These are phyloP conservation scores for Mucor sp. DNA, from an alignment of 371 early-diverging fungal species.

Conservation along the genomic window DNA sequence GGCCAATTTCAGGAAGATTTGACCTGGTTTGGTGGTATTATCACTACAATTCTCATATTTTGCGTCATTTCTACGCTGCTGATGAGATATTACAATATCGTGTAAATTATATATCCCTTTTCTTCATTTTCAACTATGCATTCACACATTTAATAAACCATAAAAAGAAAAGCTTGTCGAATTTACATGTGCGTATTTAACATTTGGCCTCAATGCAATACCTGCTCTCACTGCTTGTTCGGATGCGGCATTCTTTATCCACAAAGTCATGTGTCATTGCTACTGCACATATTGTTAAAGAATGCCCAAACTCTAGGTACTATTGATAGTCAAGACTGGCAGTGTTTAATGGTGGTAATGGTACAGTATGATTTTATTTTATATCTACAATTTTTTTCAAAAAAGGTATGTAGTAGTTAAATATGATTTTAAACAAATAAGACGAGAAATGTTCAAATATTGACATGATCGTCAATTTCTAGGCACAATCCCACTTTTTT, in stretches of 20 bases:
- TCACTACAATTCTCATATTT: conserved; percentile 29
- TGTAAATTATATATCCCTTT: conserved; percentile 12
- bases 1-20: conserved; percentile 57
- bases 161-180: too few relatives aligned
- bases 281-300: neutral
- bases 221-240: neutral
- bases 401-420: conserved; percentile 5
- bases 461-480: neutral
- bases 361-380: conserved; percentile 3
- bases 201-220: too few relatives aligned
- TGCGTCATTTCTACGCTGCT: conserved; percentile 29
- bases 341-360: neutral
- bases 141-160: neutral
- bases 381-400: conserved; percentile 2
- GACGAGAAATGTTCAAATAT: neutral
- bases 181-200: too few relatives aligned
- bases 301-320: too few relatives aligned
- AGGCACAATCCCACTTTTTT: neutral
- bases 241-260: too few relatives aligned
- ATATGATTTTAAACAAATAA: conserved; percentile 3
- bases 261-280: neutral
- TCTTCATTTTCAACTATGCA: neutral
- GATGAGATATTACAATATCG: conserved; percentile 33
- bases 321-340: neutral
- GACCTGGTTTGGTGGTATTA: conserved; percentile 31